Percentiles rank a stretch among this genome's conserved stretches.
phyloP scores from a whole-genome alignment of 768 basidiomycete genomes.

The Xanthoconium stramineum region DNA sequence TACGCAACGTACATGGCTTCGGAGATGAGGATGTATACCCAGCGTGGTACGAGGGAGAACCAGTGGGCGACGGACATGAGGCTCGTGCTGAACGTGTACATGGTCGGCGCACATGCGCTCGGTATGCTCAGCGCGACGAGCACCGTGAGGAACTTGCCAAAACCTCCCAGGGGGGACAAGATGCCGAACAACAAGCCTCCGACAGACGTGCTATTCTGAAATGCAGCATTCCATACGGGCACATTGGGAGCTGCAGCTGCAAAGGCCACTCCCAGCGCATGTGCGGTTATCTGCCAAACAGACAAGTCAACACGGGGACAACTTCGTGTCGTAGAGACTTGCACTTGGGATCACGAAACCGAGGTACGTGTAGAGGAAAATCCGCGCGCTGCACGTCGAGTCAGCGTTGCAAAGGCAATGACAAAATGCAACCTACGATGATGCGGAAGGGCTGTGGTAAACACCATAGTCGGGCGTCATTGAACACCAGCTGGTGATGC shows the following conservation, averaged over 20 bases:
- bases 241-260: slow-evolving; percentile 39
- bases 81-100: slow-evolving; percentile 53
- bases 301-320: background rate
- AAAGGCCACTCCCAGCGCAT: slow-evolving; percentile 46
- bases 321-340: slow-evolving; percentile 14
- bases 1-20: slow-evolving; percentile 38
- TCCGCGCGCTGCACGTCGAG: slow-evolving; percentile 26
- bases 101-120: slow-evolving; percentile 55
- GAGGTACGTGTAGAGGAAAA: slow-evolving; percentile 46
- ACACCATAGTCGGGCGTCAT: slow-evolving; percentile 49
- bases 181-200: slow-evolving; percentile 43
- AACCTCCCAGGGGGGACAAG: slow-evolving; percentile 38
- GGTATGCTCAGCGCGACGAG: slow-evolving; percentile 52
- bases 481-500: slow-evolving; percentile 41
- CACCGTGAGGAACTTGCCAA: slow-evolving; percentile 47
- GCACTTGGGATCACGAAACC: slow-evolving; percentile 43
- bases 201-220: slow-evolving; percentile 40
- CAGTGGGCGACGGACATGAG: slow-evolving; percentile 37
- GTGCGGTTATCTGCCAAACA: slow-evolving; percentile 33
- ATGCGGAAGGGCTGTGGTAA: slow-evolving; percentile 50
- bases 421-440: slow-evolving; percentile 43
- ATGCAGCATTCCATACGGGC: slow-evolving; percentile 39
- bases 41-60: slow-evolving; percentile 41
- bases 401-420: background rate
- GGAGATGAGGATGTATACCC: slow-evolving; percentile 44